These are phyloP conservation scores for Calendula officinalis DNA, from an alignment of 129 eudicot genomes.

Conservation along the genomic window DNA sequence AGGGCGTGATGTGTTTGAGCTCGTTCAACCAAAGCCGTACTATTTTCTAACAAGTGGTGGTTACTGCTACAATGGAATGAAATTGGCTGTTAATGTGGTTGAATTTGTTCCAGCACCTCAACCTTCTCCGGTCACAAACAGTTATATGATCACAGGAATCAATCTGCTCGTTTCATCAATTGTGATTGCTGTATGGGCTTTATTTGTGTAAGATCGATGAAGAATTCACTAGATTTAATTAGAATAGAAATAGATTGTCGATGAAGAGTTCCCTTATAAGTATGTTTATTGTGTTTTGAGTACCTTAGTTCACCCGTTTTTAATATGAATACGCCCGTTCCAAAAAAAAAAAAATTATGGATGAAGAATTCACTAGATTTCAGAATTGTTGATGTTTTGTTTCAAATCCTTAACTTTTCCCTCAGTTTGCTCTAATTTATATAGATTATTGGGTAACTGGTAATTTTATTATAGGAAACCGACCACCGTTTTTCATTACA, in stretches of 20 bases:
- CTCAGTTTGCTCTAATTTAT: too few relatives aligned
- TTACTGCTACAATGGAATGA: slow-evolving; percentile 51
- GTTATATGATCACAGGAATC: neutral
- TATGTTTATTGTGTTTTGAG: neutral
- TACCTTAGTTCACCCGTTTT: neutral
- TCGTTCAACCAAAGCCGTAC: slow-evolving; percentile 40
- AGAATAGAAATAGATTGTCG: neutral
- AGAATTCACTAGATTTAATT: neutral
- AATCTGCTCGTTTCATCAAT: slow-evolving; percentile 2
- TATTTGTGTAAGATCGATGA: slow-evolving; percentile 13
- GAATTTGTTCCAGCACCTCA: slow-evolving; percentile 28
- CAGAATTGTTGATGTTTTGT: too few relatives aligned
- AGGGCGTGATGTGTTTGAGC: slow-evolving; percentile 55
- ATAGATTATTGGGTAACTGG: too few relatives aligned
- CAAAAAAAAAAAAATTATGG: too few relatives aligned
- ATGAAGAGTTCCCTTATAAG: neutral
- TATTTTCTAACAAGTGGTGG: slow-evolving; percentile 56
- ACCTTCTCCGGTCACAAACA: slow-evolving; percentile 29
- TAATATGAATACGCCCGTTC: too few relatives aligned
- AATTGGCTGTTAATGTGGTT: slow-evolving; percentile 40
- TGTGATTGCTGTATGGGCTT: slow-evolving; percentile 9
- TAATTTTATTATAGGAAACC: too few relatives aligned
- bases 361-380: slow-evolving; percentile 4
- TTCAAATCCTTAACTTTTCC: too few relatives aligned
- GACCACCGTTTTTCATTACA: too few relatives aligned